Base-by-base conservation (phyloP, 2,329 filamentous ascomycete species). In the Neopestalotiopsis sp. region DNA sequence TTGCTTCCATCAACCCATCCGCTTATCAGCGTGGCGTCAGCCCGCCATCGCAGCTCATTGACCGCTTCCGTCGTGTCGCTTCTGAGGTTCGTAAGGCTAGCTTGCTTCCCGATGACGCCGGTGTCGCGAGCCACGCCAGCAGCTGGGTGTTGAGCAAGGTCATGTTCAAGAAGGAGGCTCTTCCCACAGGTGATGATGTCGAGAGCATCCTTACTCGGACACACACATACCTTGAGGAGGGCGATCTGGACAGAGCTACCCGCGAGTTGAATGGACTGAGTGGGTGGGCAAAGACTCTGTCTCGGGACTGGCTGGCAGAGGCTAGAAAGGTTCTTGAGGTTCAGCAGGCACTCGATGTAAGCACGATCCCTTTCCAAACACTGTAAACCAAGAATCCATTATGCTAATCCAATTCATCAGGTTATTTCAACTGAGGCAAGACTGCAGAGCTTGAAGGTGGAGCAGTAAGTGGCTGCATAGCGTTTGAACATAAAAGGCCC, bases 241-340 rank as follows among this genome's bases (percentile, higher is more conserved):
- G 96, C 28, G 91, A 98, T 77, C 83, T 99, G 68, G 96, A 99
- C 80, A 91, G 88, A 66, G 96, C 96, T 2, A 95, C 96, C 14
- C 88, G 96, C 73, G 96, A 99, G 84, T 96, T 99, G 92, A 99
- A 98, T 79, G 89, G 91, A 1, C 86, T 99, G 61, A 88, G 92
- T 71, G 96, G 96, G 32, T 99, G 96, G 96, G 95, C 95, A 62
- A 97, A 96, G 87, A 95, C 95, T 56, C 83, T 99, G 78, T 97
- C 94, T 82, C 91, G 92, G 77, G 96, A 99, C 81, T 99, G 96
- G 96, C 83, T 99, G 74, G 88, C 87, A 66, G 96, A 99, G 86
- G 93, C 94, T 71, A 90, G 96, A 79, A 92, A 94, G 83, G 94
- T 97, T 73, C 85, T 99, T 77, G 96, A 99, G 84, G 96, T 98